Conservation (phyloP, 805 yeast species). For the Komagataella pseudopastoris region DNA sequence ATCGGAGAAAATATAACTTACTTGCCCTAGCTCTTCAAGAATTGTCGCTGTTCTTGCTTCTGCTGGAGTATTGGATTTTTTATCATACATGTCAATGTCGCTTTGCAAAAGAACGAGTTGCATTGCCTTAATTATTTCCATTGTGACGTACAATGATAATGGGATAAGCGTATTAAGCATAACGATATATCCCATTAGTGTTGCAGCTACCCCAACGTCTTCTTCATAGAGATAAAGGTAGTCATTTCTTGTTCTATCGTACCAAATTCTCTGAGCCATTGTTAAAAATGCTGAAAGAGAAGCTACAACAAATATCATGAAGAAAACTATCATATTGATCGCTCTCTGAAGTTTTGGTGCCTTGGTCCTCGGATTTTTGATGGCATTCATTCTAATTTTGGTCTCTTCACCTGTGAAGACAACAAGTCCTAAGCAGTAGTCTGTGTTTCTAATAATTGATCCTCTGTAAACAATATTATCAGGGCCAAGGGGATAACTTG, state of each 20-base stretch:
- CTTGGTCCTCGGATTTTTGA: slow-evolving; percentile 78
- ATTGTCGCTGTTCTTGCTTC: slow-evolving; percentile 93
- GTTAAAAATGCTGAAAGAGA: slow-evolving; percentile 67
- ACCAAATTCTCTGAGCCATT: slow-evolving; percentile 55
- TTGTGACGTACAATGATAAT: slow-evolving; percentile 83
- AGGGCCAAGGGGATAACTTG: slow-evolving; percentile 49
- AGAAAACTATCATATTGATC: slow-evolving; percentile 70
- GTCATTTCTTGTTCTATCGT: slow-evolving; percentile 23
- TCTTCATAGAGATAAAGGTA: slow-evolving; percentile 65
- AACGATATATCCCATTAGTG: slow-evolving; percentile 90
- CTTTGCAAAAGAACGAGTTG: slow-evolving; percentile 73
- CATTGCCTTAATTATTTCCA: slow-evolving; percentile 87
- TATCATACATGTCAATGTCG: slow-evolving; percentile 93
- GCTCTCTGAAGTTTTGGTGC: slow-evolving; percentile 83
- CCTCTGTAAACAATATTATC: slow-evolving; percentile 89
- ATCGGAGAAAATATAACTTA: slow-evolving; percentile 87
- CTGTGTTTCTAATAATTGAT: slow-evolving; percentile 76
- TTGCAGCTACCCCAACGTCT: slow-evolving; percentile 79
- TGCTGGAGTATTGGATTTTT: slow-evolving; percentile 75
- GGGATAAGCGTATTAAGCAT: slow-evolving; percentile 97
- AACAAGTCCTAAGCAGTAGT: slow-evolving; percentile 61
- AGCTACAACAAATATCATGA: slow-evolving; percentile 79
- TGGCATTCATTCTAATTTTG: slow-evolving; percentile 89
- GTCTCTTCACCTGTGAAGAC: slow-evolving; percentile 93
- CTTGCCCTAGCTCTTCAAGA: slow-evolving; percentile 94